These are phyloP conservation scores for Claviceps quebecensis DNA, from an alignment of 2,329 filamentous ascomycete species.

Conservation along the genomic window DNA sequence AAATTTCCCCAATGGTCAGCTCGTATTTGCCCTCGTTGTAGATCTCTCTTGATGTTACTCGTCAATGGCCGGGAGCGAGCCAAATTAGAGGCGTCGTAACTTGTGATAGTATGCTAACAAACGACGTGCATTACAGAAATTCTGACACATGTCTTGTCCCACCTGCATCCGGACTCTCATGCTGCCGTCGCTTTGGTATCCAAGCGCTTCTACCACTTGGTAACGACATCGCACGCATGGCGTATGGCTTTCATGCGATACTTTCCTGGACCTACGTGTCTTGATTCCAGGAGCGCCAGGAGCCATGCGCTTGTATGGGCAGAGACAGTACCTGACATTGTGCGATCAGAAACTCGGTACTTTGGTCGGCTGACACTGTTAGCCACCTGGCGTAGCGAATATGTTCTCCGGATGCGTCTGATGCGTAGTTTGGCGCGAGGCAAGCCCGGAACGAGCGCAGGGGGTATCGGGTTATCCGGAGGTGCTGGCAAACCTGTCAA, in stretches of 20 bases:
- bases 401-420: constrained; percentile 73
- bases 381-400: constrained; percentile 94
- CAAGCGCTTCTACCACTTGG: constrained; percentile 69
- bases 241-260: constrained; percentile 80
- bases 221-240: constrained; percentile 90
- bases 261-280: constrained; percentile 58
- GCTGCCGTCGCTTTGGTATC: constrained; percentile 74
- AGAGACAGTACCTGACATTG: constrained; percentile 33
- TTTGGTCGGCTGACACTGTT: constrained; percentile 72
- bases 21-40: constrained; percentile 1
- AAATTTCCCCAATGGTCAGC: constrained; percentile 70
- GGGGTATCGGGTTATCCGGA: constrained; percentile 36
- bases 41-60: no score
- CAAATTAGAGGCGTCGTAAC: no score
- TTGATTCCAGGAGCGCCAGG: constrained; percentile 18
- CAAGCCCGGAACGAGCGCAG: constrained; percentile 51
- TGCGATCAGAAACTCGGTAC: constrained; percentile 59
- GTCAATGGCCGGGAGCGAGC: no score
- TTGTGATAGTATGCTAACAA: not conserved
- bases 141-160: constrained; percentile 78
- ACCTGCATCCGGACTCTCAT: constrained; percentile 75
- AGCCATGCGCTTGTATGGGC: constrained; percentile 26
- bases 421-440: constrained; percentile 70
- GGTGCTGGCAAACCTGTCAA: constrained; percentile 41
- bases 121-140: constrained; percentile 48